Evolutionary conservation across 805 yeast genomes (phyloP), one percentile per base, ranked within the genome.

Genomic region (Starmerella powellii): DNA sequence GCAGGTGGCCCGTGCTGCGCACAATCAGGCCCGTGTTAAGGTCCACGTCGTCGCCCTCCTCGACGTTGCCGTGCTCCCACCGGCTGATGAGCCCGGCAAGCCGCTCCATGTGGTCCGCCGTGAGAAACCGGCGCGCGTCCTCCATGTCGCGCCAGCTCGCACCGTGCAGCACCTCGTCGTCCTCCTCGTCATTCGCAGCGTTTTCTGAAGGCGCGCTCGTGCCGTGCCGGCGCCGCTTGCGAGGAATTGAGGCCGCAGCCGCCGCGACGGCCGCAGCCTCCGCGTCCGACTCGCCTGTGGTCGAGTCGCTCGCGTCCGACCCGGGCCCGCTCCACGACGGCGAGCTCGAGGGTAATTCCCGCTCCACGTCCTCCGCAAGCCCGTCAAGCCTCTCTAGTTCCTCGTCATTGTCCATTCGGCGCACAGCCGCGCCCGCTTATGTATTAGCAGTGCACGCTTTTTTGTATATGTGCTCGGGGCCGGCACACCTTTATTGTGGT

Each of bases 21-120:
- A 51, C 45, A n/a, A 51, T 32, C 19, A 31, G 34, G 26, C 46
- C 51, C 13, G 54, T 46, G 23, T 24, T 30, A 27, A 51, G 40
- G 20, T 51, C 53, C 4, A 51, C 37, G 24, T 39, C 49, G 34
- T 51, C 54, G 16, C 53, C 53, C 29, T 44, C 51, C n/a, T 47
- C 51, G 5, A 10, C 30, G 24, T 35, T 21, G n/a, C 11, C 32
- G 34, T 32, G 28, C 30, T 38, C 51, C 42, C 41, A 35, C 21
- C 44, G 39, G 20, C 21, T 16, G 20, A 46, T 26, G 5, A 51
- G 39, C 21, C 29, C 40, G 15, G 18, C 26, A 15, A 49, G 31
- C 27, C 34, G 18, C 8, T 33, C 38, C 10, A 27, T 8, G 28
- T 51, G 53, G 27, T 48, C 53, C 12, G 19, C 12, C 19, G 38